Conservation (phyloP, 2,329 filamentous ascomycete species). For the Neonectria sp. region DNA sequence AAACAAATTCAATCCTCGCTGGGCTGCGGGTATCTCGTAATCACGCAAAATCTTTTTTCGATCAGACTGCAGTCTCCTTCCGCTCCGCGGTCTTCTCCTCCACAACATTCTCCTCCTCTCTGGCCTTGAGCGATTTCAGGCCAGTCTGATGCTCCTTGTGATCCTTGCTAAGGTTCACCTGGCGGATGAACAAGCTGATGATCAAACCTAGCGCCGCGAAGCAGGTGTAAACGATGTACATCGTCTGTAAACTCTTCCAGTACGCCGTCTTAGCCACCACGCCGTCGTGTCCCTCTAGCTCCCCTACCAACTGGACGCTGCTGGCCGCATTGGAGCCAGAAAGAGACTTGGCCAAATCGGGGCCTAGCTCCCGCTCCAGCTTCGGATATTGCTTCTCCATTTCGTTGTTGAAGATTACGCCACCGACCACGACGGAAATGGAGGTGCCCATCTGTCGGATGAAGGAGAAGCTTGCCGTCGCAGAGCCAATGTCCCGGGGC, state of each 20-base stretch:
- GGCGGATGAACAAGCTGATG: slow-evolving; percentile 63
- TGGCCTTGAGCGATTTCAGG: slow-evolving; percentile 58
- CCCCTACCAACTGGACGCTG: slow-evolving; percentile 70
- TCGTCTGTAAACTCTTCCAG: slow-evolving; percentile 65
- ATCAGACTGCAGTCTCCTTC: slow-evolving; percentile 15
- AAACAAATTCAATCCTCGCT: slow-evolving; percentile 1
- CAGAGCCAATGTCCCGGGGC: slow-evolving; percentile 76
- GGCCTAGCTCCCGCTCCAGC: slow-evolving; percentile 66
- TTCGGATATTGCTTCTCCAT: slow-evolving; percentile 71
- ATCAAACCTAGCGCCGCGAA: slow-evolving; percentile 64
- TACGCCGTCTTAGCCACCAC: slow-evolving; percentile 62
- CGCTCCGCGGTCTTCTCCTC: slow-evolving; percentile 33
- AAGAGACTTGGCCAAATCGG: slow-evolving; percentile 64
- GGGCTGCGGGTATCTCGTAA: slow-evolving; percentile 15
- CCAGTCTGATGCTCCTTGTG: slow-evolving; percentile 74
- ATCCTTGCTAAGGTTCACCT: slow-evolving; percentile 67
- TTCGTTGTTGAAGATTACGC: slow-evolving; percentile 84
- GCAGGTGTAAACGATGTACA: slow-evolving; percentile 72
- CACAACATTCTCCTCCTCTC: slow-evolving; percentile 42
- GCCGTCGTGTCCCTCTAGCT: slow-evolving; percentile 63
- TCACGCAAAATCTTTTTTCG: not conserved
- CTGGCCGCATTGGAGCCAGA: slow-evolving; percentile 74
- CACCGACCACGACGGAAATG: slow-evolving; percentile 79
- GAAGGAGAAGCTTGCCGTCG: slow-evolving; percentile 77
- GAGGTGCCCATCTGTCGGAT: slow-evolving; percentile 78